Conservation (phyloP, 2,329 filamentous ascomycete species). For the Aspergillus ochraceus region DNA sequence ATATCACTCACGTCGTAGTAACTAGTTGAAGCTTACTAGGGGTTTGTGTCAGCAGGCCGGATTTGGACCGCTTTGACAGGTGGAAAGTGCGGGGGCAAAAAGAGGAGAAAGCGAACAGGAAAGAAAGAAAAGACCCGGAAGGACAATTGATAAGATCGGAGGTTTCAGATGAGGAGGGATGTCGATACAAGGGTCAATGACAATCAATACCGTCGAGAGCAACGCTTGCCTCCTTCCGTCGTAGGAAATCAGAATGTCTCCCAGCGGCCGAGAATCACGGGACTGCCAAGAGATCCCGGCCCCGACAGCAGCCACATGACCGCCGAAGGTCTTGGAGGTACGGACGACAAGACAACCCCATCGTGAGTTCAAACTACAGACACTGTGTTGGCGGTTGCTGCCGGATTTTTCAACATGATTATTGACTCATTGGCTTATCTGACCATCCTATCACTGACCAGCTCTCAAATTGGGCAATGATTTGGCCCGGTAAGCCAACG, state of each 20-base stretch:
- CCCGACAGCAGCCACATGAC: neutral
- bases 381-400: no score
- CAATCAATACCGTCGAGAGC: neutral
- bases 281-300: neutral
- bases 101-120: neutral
- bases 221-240: neutral
- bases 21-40: constrained; percentile 7
- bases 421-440: neutral
- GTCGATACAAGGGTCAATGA: neutral
- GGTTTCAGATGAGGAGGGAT: neutral
- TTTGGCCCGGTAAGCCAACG: neutral
- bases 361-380: neutral
- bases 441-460: neutral
- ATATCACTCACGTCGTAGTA: neutral
- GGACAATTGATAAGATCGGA: constrained; percentile 5
- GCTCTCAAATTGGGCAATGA: neutral
- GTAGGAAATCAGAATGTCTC: neutral
- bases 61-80: constrained; percentile 3
- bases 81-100: neutral
- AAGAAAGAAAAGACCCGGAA: neutral
- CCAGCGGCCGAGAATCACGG: constrained; percentile 1
- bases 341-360: neutral
- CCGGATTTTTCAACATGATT: no score
- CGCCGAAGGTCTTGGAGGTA: neutral
- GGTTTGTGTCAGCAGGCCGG: neutral